Conservation (phyloP, 306 rosid genomes). For the Albizia julibrissin region DNA sequence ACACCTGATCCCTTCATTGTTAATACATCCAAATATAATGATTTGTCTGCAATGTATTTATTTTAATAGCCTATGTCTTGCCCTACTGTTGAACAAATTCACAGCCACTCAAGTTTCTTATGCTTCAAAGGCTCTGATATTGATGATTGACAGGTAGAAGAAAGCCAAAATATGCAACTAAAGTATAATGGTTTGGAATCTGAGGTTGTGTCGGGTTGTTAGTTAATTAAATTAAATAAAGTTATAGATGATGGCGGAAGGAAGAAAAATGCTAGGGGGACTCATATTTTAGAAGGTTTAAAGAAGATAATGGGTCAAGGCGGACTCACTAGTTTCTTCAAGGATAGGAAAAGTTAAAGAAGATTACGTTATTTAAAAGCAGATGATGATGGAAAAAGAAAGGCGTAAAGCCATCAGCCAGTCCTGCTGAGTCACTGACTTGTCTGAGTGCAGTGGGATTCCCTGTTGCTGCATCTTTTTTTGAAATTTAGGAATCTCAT, state of each 20-base stretch:
- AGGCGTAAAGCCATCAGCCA: conserved; percentile 40
- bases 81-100: not conserved
- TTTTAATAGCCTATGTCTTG: not conserved
- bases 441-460: conserved; percentile 39
- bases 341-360: conserved; percentile 38
- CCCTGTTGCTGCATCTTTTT: conserved; percentile 38
- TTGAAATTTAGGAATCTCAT: conserved; percentile 35
- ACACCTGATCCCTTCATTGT: not conserved
- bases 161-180: not conserved
- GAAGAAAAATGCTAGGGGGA: conserved; percentile 4
- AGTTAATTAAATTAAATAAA: conserved; percentile 16
- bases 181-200: conserved; percentile 10
- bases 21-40: not conserved
- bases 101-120: not conserved
- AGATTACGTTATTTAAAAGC: conserved; percentile 29
- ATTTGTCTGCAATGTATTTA: conserved; percentile 2
- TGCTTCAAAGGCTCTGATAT: conserved; percentile 6
- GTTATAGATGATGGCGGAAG: conserved; percentile 25
- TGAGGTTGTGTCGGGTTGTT: conserved; percentile 21
- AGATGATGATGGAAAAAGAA: conserved; percentile 19
- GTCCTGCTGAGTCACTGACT: conserved; percentile 33
- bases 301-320: conserved; percentile 5
- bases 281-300: conserved; percentile 14
- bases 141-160: not conserved
- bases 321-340: conserved; percentile 31